Conservation (phyloP, 2,329 filamentous ascomycete species). For the Scleromitrula shiraiana region DNA sequence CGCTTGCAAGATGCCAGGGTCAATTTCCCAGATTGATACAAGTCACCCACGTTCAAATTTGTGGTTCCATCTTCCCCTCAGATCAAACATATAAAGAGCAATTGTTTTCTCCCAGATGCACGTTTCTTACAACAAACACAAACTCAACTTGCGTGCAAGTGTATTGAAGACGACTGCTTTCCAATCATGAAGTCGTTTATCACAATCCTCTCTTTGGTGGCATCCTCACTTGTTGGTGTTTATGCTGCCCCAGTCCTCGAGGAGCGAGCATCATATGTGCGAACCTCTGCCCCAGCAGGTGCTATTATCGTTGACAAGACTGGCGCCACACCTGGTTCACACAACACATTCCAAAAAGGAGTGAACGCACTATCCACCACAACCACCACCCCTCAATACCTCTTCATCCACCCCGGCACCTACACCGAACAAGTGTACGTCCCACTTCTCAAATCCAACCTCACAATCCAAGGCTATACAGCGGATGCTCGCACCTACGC, state of each 20-base stretch:
- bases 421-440: slow-evolving; percentile 52
- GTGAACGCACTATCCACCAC: slow-evolving; percentile 34
- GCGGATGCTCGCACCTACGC: slow-evolving; percentile 36
- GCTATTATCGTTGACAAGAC: slow-evolving; percentile 37
- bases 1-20: not conserved
- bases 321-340: slow-evolving; percentile 27
- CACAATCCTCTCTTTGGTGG: slow-evolving; percentile 1
- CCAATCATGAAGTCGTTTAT: slow-evolving; percentile 4
- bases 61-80: too few species aligned
- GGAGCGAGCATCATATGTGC: slow-evolving; percentile 8
- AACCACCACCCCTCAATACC: slow-evolving; percentile 37
- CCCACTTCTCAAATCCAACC: slow-evolving; percentile 35
- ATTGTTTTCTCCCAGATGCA: not conserved
- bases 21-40: not conserved
- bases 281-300: slow-evolving; percentile 37
- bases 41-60: not conserved
- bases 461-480: slow-evolving; percentile 49
- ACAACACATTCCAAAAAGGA: slow-evolving; percentile 17
- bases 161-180: not conserved
- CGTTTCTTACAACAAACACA: too few species aligned
- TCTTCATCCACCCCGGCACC: slow-evolving; percentile 48
- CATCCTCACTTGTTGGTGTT: not conserved
- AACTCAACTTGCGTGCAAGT: not conserved
- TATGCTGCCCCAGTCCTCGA: not conserved
- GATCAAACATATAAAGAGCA: not conserved